Conservation (phyloP, 257 asterid genomes). For the Solanum chmielewskii region DNA sequence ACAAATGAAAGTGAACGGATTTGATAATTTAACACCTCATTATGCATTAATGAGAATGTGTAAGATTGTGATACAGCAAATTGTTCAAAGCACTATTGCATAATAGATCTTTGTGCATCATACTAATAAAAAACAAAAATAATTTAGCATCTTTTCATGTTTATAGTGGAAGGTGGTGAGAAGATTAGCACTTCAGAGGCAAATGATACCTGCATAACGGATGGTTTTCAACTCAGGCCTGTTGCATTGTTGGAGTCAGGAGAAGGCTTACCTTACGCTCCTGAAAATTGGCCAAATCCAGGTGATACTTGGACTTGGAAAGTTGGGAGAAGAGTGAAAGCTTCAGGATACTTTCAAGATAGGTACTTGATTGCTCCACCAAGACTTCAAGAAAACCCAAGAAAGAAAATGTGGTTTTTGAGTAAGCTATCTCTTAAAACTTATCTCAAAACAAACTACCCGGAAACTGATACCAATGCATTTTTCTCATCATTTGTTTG, state of each 20-base stretch:
- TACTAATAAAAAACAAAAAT: not conserved
- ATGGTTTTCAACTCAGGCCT: not conserved
- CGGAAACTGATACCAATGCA: conserved; percentile 17
- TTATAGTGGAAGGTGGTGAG: not conserved
- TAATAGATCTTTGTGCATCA: not conserved
- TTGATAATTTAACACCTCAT: not conserved
- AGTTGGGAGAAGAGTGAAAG: conserved; percentile 18
- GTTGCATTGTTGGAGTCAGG: conserved; percentile 15
- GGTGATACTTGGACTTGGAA: conserved; percentile 43
- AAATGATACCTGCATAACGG: not conserved
- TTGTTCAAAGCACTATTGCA: not conserved
- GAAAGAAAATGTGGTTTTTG: conserved; percentile 8
- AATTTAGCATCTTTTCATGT: not conserved
- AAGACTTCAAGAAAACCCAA: conserved; percentile 21
- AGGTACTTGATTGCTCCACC: conserved; percentile 24
- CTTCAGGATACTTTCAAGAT: conserved; percentile 10
- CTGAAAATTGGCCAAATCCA: conserved; percentile 30
- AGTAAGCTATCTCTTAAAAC: conserved; percentile 12
- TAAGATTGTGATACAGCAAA: not conserved
- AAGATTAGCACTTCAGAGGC: not conserved
- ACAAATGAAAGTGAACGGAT: not conserved
- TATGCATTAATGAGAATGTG: not conserved
- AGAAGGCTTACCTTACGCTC: conserved; percentile 32
- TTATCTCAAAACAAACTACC: conserved; percentile 12
- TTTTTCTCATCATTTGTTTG: conserved; percentile 26